Conservation (phyloP, 106 monocot genomes). For the Acorus calamus region DNA sequence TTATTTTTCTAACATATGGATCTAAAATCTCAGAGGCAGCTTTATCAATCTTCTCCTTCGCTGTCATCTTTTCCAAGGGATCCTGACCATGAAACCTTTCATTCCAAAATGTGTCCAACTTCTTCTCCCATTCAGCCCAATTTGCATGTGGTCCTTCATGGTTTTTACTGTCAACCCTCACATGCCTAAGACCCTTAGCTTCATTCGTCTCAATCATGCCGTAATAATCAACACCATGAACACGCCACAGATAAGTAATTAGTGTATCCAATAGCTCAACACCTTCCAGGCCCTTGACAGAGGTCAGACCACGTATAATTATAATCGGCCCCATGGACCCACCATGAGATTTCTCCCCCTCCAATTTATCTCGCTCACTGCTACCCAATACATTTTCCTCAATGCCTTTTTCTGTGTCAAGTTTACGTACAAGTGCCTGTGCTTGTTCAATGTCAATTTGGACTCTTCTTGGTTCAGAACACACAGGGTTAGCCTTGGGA, state of each 20-base stretch:
- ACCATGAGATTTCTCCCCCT: slow-evolving; percentile 67
- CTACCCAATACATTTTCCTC: slow-evolving; percentile 63
- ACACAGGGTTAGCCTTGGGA: slow-evolving; percentile 63
- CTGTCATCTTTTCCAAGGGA: slow-evolving; percentile 66
- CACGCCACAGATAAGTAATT: slow-evolving; percentile 83
- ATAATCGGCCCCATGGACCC: slow-evolving; percentile 90
- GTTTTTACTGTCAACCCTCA: slow-evolving; percentile 55
- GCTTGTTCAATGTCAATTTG: slow-evolving; percentile 71
- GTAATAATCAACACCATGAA: slow-evolving; percentile 93
- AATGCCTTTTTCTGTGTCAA: slow-evolving; percentile 85
- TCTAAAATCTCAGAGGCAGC: slow-evolving; percentile 68
- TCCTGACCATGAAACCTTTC: slow-evolving; percentile 66
- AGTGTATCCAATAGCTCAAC: slow-evolving; percentile 88
- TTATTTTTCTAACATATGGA: slow-evolving; percentile 83
- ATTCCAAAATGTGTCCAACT: slow-evolving; percentile 75
- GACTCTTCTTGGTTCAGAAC: slow-evolving; percentile 54
- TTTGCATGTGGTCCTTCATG: slow-evolving; percentile 21
- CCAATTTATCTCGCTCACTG: slow-evolving; percentile 47
- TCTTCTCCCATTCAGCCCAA: slow-evolving; percentile 77
- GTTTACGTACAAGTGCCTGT: slow-evolving; percentile 62
- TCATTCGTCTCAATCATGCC: slow-evolving; percentile 70
- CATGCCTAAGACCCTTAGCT: slow-evolving; percentile 69
- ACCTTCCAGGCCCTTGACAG: slow-evolving; percentile 88
- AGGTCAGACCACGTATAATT: slow-evolving; percentile 68
- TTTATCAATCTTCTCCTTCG: slow-evolving; percentile 86